Evolutionary conservation across 2,329 filamentous ascomycete genomes (phyloP).

Genomic region (Penicillium sp.): DNA sequence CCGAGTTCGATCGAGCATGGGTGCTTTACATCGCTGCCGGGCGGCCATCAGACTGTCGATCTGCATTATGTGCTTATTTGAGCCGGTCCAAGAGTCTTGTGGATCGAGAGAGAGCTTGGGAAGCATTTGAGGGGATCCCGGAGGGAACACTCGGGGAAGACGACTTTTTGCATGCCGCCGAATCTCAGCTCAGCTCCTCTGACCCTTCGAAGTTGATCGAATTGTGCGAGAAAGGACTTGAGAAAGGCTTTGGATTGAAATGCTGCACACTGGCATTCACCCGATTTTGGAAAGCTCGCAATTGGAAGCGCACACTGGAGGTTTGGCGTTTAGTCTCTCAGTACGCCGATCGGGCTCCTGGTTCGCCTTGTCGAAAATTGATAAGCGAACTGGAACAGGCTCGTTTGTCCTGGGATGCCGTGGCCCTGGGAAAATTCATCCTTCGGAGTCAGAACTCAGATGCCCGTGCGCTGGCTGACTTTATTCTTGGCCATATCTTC

Average conservation of each 20-base stretch:
- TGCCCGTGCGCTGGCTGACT: constrained; percentile 14
- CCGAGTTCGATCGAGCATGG: constrained; percentile 39
- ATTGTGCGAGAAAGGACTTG: constrained; percentile 39
- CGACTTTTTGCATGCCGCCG: constrained; percentile 43
- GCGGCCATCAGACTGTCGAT: constrained; percentile 20
- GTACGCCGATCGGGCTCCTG: neutral
- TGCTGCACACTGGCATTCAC: constrained; percentile 30
- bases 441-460: constrained; percentile 1
- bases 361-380: constrained; percentile 3
- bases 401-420: constrained; percentile 16
- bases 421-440: constrained; percentile 20
- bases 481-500: constrained; percentile 24
- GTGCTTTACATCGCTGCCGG: constrained; percentile 32
- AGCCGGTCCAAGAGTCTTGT: constrained; percentile 31
- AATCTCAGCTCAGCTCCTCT: constrained; percentile 39
- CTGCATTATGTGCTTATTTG: constrained; percentile 34
- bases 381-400: constrained; percentile 4
- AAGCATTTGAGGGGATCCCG: constrained; percentile 43
- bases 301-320: constrained; percentile 29
- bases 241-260: constrained; percentile 17
- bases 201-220: constrained; percentile 34
- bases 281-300: constrained; percentile 23
- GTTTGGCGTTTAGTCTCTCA: constrained; percentile 26
- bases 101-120: constrained; percentile 40
- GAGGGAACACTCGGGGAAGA: constrained; percentile 31